phyloP scores from a whole-genome alignment of 108 stramenopile species.

The Nannochloropsis gaditana region DNA sequence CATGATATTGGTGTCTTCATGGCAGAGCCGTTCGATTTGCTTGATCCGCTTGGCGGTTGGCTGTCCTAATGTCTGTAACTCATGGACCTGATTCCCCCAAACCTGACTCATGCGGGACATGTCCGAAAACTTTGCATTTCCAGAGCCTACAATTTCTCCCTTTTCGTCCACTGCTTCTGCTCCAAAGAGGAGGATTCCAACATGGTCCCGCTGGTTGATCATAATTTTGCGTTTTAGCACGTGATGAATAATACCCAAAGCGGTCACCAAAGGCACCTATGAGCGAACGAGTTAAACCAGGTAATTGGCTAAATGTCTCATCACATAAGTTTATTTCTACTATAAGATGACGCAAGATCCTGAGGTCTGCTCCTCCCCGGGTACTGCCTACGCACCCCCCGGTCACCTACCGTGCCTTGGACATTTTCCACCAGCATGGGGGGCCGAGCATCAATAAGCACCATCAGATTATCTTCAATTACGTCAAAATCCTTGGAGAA shows the following conservation, averaged over 20 bases:
- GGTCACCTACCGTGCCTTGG: neutral
- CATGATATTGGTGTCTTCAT: neutral
- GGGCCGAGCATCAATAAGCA: neutral
- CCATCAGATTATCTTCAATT: conserved; percentile 17
- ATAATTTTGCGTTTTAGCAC: neutral
- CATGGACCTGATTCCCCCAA: neutral
- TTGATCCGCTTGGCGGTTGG: conserved; percentile 17
- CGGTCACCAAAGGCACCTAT: neutral
- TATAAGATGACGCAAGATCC: no score
- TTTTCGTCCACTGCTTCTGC: neutral
- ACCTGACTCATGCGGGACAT: neutral
- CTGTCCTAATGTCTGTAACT: neutral
- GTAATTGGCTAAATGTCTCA: no score
- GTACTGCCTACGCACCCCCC: neutral
- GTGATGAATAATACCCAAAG: neutral
- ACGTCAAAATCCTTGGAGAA: neutral
- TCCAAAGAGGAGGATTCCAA: neutral
- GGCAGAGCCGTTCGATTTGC: neutral
- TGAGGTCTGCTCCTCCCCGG: no score
- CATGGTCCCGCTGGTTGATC: neutral
- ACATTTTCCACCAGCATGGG: neutral
- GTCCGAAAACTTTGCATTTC: neutral
- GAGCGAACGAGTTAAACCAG: no score
- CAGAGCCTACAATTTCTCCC: neutral
- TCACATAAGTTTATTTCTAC: no score